Evolutionary conservation across 1,284 basidiomycete species (phyloP), one percentile per base, ranked within the genome.

Genomic region (Rhodotorula sp.): DNA sequence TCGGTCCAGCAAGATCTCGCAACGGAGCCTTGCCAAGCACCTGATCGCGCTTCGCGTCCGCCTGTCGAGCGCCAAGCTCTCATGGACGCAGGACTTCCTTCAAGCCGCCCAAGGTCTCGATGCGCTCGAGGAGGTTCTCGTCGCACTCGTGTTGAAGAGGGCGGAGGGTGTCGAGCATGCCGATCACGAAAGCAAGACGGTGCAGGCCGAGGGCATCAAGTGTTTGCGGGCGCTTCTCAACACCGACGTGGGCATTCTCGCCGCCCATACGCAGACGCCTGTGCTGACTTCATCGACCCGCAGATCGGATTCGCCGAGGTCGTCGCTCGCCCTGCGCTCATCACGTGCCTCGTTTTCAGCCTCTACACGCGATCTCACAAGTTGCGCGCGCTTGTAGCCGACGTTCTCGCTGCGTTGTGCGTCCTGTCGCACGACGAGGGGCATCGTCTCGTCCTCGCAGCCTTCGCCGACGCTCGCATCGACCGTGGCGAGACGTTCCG

Each of bases 1-100:
- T 76, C 62, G 85, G 84, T 78, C 84, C 57, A 78, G 79, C 53
- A 88, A 85, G 77, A 78, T 84, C 8, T 81, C 83, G 17, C 88
- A 89, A 74, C 82, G 86, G 60, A 88, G 87, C 75, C 84, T 93
- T 34, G 85, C 87, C 71, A 93, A 91, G 79, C 88, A 91, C 76
- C 83, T 96, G 2, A 90, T 93, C 55, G 88, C 89, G 2, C 83
- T 97, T n/a, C 88, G 93, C 4, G 90, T 94, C 0, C 90, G 92
- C 77, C 83, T 96, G 1, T 91, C 92, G 7, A 94, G 92, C 0
- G 91, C 90, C 0, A 89, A 89, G 69, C 76, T 93, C 23, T 83
- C 85, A 1, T 95, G 92, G 88, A 88, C 93, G 58, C 85, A 89
- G 74, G 87, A 88, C 53, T 96, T 96, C 77, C 84, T 94, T 3